phyloP scores from a whole-genome alignment of 345 rosid genomes.

The Lumnitzera littorea region DNA sequence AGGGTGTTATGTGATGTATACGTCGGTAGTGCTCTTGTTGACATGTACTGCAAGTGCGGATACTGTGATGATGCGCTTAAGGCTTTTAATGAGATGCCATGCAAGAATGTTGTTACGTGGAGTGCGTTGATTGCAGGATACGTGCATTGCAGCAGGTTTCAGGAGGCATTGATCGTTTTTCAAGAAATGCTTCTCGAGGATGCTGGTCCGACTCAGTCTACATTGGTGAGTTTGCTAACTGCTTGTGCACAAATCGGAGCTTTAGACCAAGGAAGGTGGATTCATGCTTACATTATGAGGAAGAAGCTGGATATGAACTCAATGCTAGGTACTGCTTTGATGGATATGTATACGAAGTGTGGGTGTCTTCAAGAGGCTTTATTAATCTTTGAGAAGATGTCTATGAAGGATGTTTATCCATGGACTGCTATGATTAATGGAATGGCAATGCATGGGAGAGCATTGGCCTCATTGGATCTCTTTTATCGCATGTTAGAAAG shows the following conservation, averaged over 20 bases:
- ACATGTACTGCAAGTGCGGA: slow-evolving; percentile 27
- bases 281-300: slow-evolving; percentile 1
- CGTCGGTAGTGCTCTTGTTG: slow-evolving; percentile 28
- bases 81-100: slow-evolving; percentile 26
- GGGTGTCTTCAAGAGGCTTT: background rate
- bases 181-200: slow-evolving; percentile 20
- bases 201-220: slow-evolving; percentile 14
- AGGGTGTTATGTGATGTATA: slow-evolving; percentile 22
- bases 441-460: slow-evolving; percentile 39
- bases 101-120: slow-evolving; percentile 29
- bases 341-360: slow-evolving; percentile 5
- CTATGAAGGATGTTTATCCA: slow-evolving; percentile 16
- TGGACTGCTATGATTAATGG: slow-evolving; percentile 48
- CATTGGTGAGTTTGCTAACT: slow-evolving; percentile 6
- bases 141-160: slow-evolving; percentile 17
- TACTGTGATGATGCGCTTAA: slow-evolving; percentile 20
- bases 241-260: slow-evolving; percentile 11
- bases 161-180: slow-evolving; percentile 22
- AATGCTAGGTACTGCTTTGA: background rate
- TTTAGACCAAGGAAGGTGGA: slow-evolving; percentile 5
- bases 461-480: slow-evolving; percentile 22
- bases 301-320: background rate
- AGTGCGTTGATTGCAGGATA: slow-evolving; percentile 28
- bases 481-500: slow-evolving; percentile 26
- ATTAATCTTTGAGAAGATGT: background rate